These are phyloP conservation scores for Lasiodiplodia gonubiensis DNA, from an alignment of 2,329 filamentous ascomycete species.

Conservation along the genomic window DNA sequence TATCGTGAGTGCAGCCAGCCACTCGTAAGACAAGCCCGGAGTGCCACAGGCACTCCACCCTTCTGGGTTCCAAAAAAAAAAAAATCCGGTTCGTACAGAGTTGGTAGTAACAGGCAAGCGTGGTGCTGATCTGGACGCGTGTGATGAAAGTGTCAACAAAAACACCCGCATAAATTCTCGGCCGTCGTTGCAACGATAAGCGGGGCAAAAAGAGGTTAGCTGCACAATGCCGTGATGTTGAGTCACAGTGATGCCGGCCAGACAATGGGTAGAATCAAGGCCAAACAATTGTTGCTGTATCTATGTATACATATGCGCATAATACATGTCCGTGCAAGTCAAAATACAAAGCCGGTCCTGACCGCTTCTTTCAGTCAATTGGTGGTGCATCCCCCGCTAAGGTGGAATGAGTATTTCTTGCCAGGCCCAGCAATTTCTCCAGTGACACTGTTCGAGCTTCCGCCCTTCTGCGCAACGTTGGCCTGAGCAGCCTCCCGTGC, in stretches of 20 bases:
- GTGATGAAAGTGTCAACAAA: background rate
- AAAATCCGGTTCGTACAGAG: background rate
- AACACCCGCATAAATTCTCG: background rate
- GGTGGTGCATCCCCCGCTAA: conserved; percentile 6
- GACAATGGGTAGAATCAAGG: background rate
- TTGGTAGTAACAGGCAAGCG: background rate
- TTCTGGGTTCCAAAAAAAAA: no score
- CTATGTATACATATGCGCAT: background rate
- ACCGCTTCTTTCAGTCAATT: background rate
- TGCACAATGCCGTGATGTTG: background rate
- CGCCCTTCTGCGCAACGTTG: background rate
- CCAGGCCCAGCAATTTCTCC: background rate
- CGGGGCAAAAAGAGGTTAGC: background rate
- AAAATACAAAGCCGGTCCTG: background rate
- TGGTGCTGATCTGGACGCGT: background rate
- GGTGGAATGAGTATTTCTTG: conserved; percentile 14
- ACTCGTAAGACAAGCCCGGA: background rate
- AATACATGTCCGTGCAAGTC: no score
- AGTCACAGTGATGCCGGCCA: background rate
- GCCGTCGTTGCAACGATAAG: no score
- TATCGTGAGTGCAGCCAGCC: background rate
- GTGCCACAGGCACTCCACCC: background rate
- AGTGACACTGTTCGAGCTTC: background rate
- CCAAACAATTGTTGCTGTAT: background rate
- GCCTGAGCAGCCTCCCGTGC: background rate